phyloP scores from a whole-genome alignment of 495 filamentous ascomycete genomes.

The Cudoniella acicularis region DNA sequence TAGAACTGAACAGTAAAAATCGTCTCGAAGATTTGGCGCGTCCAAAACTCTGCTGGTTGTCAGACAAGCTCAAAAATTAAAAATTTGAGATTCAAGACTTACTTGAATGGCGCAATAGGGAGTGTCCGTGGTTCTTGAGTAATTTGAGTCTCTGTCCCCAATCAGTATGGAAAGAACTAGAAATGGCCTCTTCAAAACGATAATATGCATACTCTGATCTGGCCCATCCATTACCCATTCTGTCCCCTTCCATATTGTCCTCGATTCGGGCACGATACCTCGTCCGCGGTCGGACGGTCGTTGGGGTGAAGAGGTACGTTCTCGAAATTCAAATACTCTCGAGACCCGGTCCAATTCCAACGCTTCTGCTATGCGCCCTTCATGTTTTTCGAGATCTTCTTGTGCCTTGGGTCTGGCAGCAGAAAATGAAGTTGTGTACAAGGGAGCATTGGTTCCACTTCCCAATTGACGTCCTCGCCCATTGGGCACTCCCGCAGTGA shows the following conservation, averaged over 20 bases:
- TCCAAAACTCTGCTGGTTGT: conserved; percentile 60
- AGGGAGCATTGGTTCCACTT: conserved; percentile 70
- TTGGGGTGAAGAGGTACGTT: conserved; percentile 18
- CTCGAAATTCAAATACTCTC: conserved; percentile 50
- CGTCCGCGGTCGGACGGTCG: not conserved
- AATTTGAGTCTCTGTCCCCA: conserved; percentile 6
- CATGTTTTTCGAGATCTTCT: conserved; percentile 63
- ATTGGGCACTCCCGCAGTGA: conserved; percentile 50
- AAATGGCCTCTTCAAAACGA: not conserved
- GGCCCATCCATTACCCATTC: conserved; percentile 4
- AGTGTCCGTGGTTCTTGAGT: conserved; percentile 36
- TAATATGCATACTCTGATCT: not conserved
- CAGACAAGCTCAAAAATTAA: not conserved
- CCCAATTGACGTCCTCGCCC: conserved; percentile 59
- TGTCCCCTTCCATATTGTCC: conserved; percentile 17
- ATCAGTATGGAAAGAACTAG: conserved; percentile 1
- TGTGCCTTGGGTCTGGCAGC: conserved; percentile 37
- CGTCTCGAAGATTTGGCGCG: conserved; percentile 82
- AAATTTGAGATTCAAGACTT: no score
- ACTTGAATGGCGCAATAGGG: conserved; percentile 75
- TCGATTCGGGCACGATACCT: conserved; percentile 33
- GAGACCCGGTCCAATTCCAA: conserved; percentile 71
- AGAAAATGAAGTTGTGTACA: conserved; percentile 68
- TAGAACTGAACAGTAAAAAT: conserved; percentile 91
- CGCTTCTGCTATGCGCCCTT: conserved; percentile 75